phyloP scores from a whole-genome alignment of 2,329 filamentous ascomycete species.

The Xylariales sp. region DNA sequence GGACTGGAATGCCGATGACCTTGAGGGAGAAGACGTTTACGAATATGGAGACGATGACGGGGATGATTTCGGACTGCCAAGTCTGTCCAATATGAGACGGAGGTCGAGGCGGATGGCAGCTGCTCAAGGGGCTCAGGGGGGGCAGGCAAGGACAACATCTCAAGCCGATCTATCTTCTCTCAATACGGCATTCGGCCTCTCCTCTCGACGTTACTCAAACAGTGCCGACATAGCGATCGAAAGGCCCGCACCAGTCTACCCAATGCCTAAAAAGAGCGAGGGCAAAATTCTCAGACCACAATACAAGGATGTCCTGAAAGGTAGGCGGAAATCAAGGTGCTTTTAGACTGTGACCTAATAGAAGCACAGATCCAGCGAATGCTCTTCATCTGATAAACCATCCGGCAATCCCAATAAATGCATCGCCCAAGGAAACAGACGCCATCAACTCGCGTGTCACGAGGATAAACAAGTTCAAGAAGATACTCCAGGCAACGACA shows the following conservation, averaged over 20 bases:
- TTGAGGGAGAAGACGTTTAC: conserved; percentile 67
- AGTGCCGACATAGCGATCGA: conserved; percentile 95
- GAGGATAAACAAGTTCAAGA: conserved; percentile 98
- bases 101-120: conserved; percentile 53
- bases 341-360: conserved; percentile 7
- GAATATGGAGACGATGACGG: conserved; percentile 83
- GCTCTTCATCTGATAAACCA: conserved; percentile 92
- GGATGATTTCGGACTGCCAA: conserved; percentile 92
- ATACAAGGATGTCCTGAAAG: conserved; percentile 90
- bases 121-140: conserved; percentile 31
- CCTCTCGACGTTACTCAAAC: conserved; percentile 64
- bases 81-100: conserved; percentile 84
- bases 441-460: conserved; percentile 82
- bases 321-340: conserved; percentile 32
- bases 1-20: conserved; percentile 67
- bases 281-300: conserved; percentile 95
- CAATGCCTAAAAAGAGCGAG: conserved; percentile 81
- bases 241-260: conserved; percentile 75
- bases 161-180: conserved; percentile 33
- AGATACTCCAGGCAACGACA: conserved; percentile 84
- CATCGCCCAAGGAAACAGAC: conserved; percentile 78
- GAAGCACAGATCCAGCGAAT: conserved; percentile 69
- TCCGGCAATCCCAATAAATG: conserved; percentile 66
- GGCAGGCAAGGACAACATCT: no score
- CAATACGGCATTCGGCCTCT: conserved; percentile 33